Percentiles rank a stretch among this genome's conserved stretches.
Conservation (phyloP, 2,329 filamentous ascomycete genomes). For the Colletotrichum truncatum region DNA sequence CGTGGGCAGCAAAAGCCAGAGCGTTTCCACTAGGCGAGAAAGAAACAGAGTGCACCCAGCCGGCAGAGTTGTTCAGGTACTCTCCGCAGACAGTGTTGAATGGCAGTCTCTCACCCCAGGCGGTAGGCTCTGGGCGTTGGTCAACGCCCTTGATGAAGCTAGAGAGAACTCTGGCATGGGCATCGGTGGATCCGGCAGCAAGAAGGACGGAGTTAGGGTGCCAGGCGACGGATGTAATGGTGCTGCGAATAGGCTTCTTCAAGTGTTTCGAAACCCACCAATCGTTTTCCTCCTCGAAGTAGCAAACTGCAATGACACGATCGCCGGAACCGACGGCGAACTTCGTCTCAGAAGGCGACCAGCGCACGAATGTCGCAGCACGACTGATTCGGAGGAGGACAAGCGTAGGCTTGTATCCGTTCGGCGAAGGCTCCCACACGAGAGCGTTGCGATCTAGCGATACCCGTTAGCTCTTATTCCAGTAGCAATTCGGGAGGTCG, state of each 20-base stretch:
- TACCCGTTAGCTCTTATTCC: conserved; percentile 2
- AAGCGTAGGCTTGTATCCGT: conserved; percentile 95
- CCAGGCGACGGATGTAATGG: conserved; percentile 94
- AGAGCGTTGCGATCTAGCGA: conserved; percentile 89
- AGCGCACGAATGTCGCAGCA: conserved; percentile 95
- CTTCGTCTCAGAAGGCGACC: conserved; percentile 96
- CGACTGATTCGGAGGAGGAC: conserved; percentile 97
- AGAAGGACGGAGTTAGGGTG: conserved; percentile 97
- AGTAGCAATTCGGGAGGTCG: background rate
- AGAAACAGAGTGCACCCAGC: conserved; percentile 93
- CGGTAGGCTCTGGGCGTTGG: conserved; percentile 81
- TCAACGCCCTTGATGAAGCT: conserved; percentile 97
- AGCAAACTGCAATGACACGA: conserved; percentile 94
- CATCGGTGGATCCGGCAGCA: conserved; percentile 95
- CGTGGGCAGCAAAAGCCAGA: conserved; percentile 93
- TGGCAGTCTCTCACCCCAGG: conserved; percentile 94
- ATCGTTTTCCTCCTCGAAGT: conserved; percentile 99
- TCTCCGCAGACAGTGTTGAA: conserved; percentile 99
- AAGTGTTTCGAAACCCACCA: conserved; percentile 99
- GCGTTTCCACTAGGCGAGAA: conserved; percentile 94
- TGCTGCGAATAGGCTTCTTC: conserved; percentile 98
- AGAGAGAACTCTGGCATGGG: conserved; percentile 93
- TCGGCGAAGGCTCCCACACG: conserved; percentile 94
- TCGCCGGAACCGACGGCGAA: conserved; percentile 98
- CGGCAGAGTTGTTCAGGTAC: conserved; percentile 93